Evolutionary conservation across 208 protist species (phyloP).

Genomic region (Porcisia deanei): DNA sequence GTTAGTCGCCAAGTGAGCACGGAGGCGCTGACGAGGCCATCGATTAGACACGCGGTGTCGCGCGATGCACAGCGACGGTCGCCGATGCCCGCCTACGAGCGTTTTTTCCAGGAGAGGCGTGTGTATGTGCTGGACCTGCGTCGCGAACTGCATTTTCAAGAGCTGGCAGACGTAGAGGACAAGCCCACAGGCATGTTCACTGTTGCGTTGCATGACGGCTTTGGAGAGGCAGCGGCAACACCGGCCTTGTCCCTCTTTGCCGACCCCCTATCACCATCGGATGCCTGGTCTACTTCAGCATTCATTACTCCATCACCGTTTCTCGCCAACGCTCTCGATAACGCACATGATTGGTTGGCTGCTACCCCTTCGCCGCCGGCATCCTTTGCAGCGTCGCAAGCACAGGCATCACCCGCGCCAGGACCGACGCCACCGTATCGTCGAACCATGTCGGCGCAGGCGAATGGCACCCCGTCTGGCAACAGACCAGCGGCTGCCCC

Average conservation of each 20-base stretch:
- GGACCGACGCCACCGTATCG: constrained; percentile 13
- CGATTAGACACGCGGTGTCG: background rate
- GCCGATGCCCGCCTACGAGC: constrained; percentile 47
- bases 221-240: constrained; percentile 1
- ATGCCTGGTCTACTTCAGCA: background rate
- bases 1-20: constrained; percentile 1
- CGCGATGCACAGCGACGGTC: background rate
- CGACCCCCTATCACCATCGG: constrained; percentile 5
- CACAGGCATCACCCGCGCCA: background rate
- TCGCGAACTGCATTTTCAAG: constrained; percentile 76
- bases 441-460: constrained; percentile 16
- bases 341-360: constrained; percentile 1
- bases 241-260: constrained; percentile 15
- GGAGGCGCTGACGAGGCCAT: background rate
- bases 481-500: constrained; percentile 26
- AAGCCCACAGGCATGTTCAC: constrained; percentile 50
- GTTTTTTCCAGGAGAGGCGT: constrained; percentile 59
- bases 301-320: background rate
- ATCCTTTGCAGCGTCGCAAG: background rate
- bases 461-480: constrained; percentile 21
- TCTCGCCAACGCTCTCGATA: background rate
- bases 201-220: constrained; percentile 42
- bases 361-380: constrained; percentile 1
- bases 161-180: constrained; percentile 45
- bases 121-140: constrained; percentile 71